Evolutionary conservation across 1,284 basidiomycete species (phyloP).

Genomic region (Phaffia rhodozyma): DNA sequence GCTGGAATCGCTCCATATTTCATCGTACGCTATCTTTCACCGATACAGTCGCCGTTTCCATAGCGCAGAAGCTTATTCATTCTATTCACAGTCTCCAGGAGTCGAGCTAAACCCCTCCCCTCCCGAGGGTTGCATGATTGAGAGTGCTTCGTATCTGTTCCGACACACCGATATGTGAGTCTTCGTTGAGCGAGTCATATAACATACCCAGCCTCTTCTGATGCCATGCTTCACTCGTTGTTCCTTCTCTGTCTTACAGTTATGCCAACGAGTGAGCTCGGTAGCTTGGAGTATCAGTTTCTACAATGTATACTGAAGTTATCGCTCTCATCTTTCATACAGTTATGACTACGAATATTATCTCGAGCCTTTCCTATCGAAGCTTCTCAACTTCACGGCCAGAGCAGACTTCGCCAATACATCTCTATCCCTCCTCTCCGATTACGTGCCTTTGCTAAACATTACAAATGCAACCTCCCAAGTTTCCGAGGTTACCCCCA

Average conservation of each 20-base stretch:
- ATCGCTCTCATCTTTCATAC: not conserved
- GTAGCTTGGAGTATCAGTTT: too few relatives aligned
- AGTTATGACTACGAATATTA: conserved; percentile 2
- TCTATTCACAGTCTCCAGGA: not conserved
- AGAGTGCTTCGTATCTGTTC: conserved; percentile 3
- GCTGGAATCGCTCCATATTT: conserved; percentile 8
- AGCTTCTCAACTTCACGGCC: conserved; percentile 4
- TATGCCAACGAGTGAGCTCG: too few relatives aligned
- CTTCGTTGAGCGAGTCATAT: not conserved
- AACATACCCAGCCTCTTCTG: too few relatives aligned
- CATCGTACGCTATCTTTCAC: not conserved
- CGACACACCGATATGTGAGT: not conserved
- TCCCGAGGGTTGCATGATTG: conserved; percentile 1
- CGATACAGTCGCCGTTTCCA: not conserved
- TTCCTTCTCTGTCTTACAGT: not conserved
- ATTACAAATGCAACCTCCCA: not conserved
- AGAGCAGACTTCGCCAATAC: conserved; percentile 1
- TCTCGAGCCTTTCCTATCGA: conserved; percentile 5
- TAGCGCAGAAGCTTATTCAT: not conserved
- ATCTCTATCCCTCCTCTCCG: conserved; percentile 3
- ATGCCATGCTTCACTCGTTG: too few relatives aligned
- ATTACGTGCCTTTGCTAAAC: conserved; percentile 1
- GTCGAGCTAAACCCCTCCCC: conserved; percentile 9
- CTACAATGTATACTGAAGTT: too few relatives aligned
- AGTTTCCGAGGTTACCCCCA: not conserved